phyloP scores from a whole-genome alignment of 1,139 yeast species.

The Casaregolazyma suthepensis region DNA sequence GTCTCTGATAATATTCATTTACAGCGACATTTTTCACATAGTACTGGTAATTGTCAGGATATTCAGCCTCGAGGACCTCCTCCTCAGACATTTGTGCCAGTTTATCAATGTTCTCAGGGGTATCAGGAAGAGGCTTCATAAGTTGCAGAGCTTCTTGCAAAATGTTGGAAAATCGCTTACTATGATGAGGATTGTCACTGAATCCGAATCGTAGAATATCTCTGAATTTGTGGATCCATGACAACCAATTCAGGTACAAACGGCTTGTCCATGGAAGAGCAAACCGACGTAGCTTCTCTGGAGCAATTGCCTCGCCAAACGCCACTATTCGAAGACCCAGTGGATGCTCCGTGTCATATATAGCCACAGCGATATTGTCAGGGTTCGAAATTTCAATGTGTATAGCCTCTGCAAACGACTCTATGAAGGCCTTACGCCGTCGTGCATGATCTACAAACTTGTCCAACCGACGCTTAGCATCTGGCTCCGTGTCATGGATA shows the following conservation, averaged over 20 bases:
- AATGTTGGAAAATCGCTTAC: not conserved
- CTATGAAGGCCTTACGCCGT: not conserved
- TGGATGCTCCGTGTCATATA: conserved; percentile 4
- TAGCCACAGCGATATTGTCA: not conserved
- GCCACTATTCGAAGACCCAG: conserved; percentile 4
- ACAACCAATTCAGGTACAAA: not conserved
- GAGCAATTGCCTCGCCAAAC: not conserved
- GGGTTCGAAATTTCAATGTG: not conserved
- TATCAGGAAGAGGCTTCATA: not conserved
- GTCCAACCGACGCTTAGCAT: not conserved
- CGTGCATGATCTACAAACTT: not conserved
- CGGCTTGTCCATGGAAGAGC: not conserved
- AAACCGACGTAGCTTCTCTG: not conserved
- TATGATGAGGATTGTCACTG: not conserved
- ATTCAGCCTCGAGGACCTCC: not conserved
- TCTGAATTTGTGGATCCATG: not conserved
- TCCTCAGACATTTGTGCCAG: conserved; percentile 1
- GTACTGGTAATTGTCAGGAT: not conserved
- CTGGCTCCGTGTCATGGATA: conserved; percentile 2
- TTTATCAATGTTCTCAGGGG: not conserved
- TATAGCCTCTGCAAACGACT: not conserved
- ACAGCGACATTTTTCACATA: conserved; percentile 1
- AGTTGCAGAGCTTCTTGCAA: not conserved
- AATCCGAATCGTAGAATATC: conserved; percentile 1
- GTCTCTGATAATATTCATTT: conserved; percentile 1